A percentile compares a stretch with the other conserved stretches of the same genome.
phyloP scores from a whole-genome alignment of 768 basidiomycete genomes.

The Collybiopsis luxurians region DNA sequence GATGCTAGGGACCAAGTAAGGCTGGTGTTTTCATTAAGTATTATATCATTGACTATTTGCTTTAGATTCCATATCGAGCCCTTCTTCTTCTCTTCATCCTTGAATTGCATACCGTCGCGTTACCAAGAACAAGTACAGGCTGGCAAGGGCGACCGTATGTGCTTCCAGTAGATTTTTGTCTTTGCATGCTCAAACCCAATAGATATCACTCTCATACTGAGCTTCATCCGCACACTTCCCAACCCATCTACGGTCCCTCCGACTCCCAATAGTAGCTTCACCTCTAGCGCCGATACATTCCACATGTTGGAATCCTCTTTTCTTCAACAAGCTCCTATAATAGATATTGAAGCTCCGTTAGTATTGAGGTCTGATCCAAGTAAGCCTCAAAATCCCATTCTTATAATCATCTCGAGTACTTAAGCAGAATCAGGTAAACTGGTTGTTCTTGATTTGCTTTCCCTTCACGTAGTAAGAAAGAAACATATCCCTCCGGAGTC shows the following conservation, averaged over 20 bases:
- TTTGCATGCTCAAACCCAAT: neutral
- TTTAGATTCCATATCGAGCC: constrained; percentile 39
- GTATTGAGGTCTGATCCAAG: constrained; percentile 2
- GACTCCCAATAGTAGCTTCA: neutral
- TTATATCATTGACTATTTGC: neutral
- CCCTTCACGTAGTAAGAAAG: constrained; percentile 36
- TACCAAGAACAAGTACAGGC: constrained; percentile 32
- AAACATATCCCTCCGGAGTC: neutral
- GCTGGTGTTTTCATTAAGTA: neutral
- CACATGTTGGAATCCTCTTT: constrained; percentile 5
- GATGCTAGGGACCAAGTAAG: constrained; percentile 36
- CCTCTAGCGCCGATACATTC: neutral
- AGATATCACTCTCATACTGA: constrained; percentile 44
- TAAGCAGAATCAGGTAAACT: constrained; percentile 12
- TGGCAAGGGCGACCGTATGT: constrained; percentile 35
- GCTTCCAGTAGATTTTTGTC: neutral
- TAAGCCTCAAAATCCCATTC: neutral
- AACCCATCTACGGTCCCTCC: neutral
- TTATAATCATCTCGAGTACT: neutral
- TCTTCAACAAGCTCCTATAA: constrained; percentile 18
- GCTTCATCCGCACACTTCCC: constrained; percentile 23
- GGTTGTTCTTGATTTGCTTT: constrained; percentile 32
- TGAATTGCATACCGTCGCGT: constrained; percentile 40
- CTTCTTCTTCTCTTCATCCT: constrained; percentile 41
- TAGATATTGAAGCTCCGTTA: constrained; percentile 32